Conservation (phyloP, 306 rosid species). For the Acacia crassicarpa region DNA sequence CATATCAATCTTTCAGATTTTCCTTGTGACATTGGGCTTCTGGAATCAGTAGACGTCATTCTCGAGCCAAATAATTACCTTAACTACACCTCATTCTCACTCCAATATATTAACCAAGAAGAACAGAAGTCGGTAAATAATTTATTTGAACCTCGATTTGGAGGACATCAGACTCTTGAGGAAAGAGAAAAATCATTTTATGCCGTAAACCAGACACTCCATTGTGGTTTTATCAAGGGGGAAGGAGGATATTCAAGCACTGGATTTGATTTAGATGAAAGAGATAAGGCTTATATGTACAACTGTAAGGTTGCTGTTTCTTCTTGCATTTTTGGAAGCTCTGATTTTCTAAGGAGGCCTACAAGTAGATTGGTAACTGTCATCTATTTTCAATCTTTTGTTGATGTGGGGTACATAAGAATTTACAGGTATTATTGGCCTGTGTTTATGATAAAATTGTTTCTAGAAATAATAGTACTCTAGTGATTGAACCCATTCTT, state of each 20-base stretch:
- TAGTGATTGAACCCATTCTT: background rate
- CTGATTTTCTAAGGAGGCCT: constrained; percentile 92
- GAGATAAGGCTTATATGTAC: constrained; percentile 69
- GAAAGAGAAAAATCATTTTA: constrained; percentile 80
- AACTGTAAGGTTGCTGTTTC: constrained; percentile 80
- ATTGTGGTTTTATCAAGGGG: constrained; percentile 84
- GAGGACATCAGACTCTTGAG: constrained; percentile 76
- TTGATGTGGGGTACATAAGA: constrained; percentile 13
- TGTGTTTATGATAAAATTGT: constrained; percentile 15
- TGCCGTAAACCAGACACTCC: constrained; percentile 68
- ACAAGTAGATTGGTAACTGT: constrained; percentile 67
- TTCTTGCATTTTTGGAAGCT: constrained; percentile 97
- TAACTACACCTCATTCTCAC: constrained; percentile 62
- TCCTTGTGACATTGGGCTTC: constrained; percentile 73
- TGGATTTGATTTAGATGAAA: constrained; percentile 77
- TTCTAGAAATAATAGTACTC: constrained; percentile 6
- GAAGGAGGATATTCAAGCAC: constrained; percentile 59
- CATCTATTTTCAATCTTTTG: background rate
- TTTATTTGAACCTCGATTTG: constrained; percentile 68
- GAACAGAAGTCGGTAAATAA: constrained; percentile 32
- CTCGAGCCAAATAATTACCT: constrained; percentile 59
- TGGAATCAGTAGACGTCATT: constrained; percentile 58
- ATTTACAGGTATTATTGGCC: background rate
- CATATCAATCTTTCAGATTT: constrained; percentile 53
- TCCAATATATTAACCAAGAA: constrained; percentile 63